These are phyloP conservation scores for Stereum hirsutum DNA, from an alignment of 1,284 basidiomycete species.

Conservation along the genomic window DNA sequence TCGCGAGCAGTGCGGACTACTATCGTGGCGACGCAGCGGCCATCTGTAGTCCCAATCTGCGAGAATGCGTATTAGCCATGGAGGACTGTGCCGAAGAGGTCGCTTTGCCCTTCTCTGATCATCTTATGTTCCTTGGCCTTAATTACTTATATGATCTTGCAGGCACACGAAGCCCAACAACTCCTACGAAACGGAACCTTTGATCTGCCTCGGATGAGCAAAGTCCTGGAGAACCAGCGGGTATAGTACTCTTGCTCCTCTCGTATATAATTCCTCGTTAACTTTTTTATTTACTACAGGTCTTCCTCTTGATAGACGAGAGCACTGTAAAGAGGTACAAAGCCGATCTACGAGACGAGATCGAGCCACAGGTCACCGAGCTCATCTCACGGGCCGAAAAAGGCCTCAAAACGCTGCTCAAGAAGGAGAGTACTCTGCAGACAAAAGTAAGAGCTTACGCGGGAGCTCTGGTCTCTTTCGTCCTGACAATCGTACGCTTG, in stretches of 20 bases:
- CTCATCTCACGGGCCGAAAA: conserved; percentile 62
- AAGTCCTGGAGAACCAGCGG: conserved; percentile 53
- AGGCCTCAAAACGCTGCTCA: conserved; percentile 47
- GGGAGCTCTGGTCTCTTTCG: not conserved
- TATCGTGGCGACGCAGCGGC: conserved; percentile 51
- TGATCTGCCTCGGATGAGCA: conserved; percentile 60
- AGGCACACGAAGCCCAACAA: conserved; percentile 61
- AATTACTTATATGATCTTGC: no score
- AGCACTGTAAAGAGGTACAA: conserved; percentile 61
- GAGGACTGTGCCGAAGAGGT: conserved; percentile 70
- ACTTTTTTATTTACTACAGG: conserved; percentile 26
- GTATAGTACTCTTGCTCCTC: conserved; percentile 22
- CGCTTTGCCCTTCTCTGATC: conserved; percentile 1
- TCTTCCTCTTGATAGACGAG: conserved; percentile 65
- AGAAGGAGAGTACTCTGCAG: conserved; percentile 48
- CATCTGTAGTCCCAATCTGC: conserved; percentile 57
- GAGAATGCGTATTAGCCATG: conserved; percentile 64
- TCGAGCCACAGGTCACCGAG: conserved; percentile 70
- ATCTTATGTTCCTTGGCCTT: not conserved
- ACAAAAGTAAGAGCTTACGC: conserved; percentile 39
- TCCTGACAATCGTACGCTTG: no score
- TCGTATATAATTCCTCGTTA: not conserved
- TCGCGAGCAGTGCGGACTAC: conserved; percentile 47
- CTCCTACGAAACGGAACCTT: conserved; percentile 60
- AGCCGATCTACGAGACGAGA: conserved; percentile 61